Percentiles rank a stretch among this genome's conserved stretches.
phyloP scores from a whole-genome alignment of 148 eudicot species.

The Cornus controversa region DNA sequence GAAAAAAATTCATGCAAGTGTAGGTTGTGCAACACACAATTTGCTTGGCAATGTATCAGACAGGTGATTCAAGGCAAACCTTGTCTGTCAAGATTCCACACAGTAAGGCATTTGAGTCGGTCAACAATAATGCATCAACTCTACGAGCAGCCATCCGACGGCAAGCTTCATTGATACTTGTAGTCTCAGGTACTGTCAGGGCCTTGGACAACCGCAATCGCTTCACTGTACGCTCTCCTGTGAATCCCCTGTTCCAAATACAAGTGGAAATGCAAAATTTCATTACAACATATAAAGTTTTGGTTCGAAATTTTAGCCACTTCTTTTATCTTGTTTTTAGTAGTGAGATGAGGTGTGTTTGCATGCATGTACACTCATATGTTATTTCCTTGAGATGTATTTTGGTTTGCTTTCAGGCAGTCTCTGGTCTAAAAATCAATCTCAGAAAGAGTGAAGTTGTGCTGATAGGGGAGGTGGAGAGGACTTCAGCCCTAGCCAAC shows the following conservation, averaged over 20 bases:
- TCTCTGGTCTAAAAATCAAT: too few relatives aligned
- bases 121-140: conserved; percentile 87
- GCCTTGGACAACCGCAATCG: conserved; percentile 88
- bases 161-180: conserved; percentile 88
- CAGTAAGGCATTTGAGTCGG: conserved; percentile 90
- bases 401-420: background rate
- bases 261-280: background rate
- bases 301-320: background rate
- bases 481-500: too few relatives aligned
- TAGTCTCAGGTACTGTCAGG: conserved; percentile 86
- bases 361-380: background rate
- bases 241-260: conserved; percentile 57
- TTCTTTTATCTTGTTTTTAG: background rate
- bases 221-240: conserved; percentile 90
- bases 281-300: background rate
- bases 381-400: background rate
- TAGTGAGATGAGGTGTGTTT: background rate
- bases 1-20: background rate
- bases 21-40: background rate
- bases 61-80: conserved; percentile 37
- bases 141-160: conserved; percentile 87
- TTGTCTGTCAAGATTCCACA: conserved; percentile 97
- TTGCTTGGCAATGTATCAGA: conserved; percentile 7
- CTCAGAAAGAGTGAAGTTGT: too few relatives aligned
- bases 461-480: too few relatives aligned